phyloP scores from a whole-genome alignment of 1,284 basidiomycete genomes.

The Tilletia caries region DNA sequence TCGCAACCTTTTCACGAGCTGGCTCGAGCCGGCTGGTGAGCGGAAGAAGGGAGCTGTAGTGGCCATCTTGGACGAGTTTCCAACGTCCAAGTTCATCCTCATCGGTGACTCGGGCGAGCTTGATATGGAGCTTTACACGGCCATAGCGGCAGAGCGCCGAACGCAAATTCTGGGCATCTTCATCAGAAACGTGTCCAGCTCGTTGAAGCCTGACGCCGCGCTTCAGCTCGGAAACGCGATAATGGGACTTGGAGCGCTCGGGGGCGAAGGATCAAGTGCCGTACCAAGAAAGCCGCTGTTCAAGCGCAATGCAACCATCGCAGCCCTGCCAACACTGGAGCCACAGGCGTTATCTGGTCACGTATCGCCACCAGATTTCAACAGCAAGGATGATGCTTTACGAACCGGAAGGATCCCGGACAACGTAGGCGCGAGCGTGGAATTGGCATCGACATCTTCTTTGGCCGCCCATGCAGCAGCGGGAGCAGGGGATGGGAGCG shows the following conservation, averaged over 20 bases:
- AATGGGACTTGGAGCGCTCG: background rate
- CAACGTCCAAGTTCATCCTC: slow-evolving; percentile 37
- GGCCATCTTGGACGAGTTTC: slow-evolving; percentile 37
- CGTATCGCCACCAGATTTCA: too few relatives aligned
- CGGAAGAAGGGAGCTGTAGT: slow-evolving; percentile 35
- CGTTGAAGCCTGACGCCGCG: slow-evolving; percentile 8
- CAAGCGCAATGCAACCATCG: background rate
- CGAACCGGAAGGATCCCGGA: too few relatives aligned
- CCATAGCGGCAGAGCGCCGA: slow-evolving; percentile 41
- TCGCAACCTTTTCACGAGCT: slow-evolving; percentile 32
- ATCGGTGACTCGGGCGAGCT: slow-evolving; percentile 49
- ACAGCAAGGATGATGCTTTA: too few relatives aligned
- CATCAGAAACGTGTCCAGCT: slow-evolving; percentile 43
- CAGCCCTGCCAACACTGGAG: background rate
- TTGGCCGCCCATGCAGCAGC: background rate
- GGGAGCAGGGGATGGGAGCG: background rate
- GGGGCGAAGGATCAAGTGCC: background rate
- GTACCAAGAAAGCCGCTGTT: background rate
- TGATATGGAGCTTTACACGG: slow-evolving; percentile 46
- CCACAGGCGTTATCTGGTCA: background rate
- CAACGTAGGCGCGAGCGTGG: too few relatives aligned
- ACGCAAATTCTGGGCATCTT: slow-evolving; percentile 39
- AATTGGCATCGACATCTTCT: background rate
- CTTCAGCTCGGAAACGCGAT: background rate
- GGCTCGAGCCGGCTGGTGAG: slow-evolving; percentile 40